Conservation (phyloP, 2,329 filamentous ascomycete genomes). For the Aspergillus tubingensis region DNA sequence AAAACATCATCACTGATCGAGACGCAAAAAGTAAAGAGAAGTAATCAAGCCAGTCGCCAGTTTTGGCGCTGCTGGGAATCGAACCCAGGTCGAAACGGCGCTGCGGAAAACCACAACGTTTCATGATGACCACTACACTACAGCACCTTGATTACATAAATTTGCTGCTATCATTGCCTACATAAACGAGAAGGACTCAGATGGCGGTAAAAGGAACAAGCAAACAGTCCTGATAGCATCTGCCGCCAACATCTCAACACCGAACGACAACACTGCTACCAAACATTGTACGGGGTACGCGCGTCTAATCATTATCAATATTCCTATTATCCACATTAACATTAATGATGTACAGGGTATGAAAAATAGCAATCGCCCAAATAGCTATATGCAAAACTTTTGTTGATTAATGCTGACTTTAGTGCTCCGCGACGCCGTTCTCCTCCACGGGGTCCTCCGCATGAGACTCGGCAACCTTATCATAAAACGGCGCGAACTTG, state of each 20-base stretch:
- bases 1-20: no score
- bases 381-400: not conserved
- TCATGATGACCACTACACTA: conserved; percentile 14
- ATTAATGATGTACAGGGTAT: not conserved
- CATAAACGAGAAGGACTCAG: not conserved
- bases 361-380: not conserved
- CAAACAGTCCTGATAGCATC: not conserved
- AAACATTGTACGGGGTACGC: no score
- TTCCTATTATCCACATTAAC: not conserved
- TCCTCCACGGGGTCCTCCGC: conserved; percentile 24
- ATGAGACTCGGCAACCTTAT: conserved; percentile 9
- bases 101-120: conserved; percentile 9
- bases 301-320: no score
- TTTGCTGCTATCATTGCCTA: not conserved
- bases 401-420: not conserved
- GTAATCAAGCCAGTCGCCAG: conserved; percentile 10
- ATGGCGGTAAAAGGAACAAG: not conserved
- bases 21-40: not conserved
- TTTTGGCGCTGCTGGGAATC: conserved; percentile 12
- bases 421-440: not conserved
- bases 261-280: no score
- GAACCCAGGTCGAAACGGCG: conserved; percentile 12
- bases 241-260: not conserved
- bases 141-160: conserved; percentile 11
- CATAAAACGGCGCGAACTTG: conserved; percentile 13